Conservation (phyloP, 1,139 yeast genomes). For the Eremothecium sinecaudum region DNA sequence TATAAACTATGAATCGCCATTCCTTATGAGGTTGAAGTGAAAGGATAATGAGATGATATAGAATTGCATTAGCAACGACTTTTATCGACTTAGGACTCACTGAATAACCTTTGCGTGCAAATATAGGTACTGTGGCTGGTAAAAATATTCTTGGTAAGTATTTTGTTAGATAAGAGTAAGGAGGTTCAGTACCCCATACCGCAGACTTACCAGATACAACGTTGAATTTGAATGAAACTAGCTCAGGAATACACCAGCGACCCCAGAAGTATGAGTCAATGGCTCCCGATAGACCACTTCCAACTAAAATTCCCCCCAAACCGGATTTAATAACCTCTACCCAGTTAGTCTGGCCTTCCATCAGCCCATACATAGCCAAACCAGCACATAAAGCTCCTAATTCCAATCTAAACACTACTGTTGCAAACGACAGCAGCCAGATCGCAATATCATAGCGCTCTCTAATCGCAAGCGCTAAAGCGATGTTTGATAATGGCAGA, state of each 20-base stretch:
- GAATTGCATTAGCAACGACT: constrained; percentile 38
- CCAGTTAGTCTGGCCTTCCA: constrained; percentile 40
- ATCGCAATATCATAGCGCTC: constrained; percentile 47
- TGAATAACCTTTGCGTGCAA: constrained; percentile 32
- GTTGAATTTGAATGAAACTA: constrained; percentile 63
- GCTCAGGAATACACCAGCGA: constrained; percentile 52
- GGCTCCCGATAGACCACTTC: constrained; percentile 39
- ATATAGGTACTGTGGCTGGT: constrained; percentile 52
- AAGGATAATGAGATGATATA: constrained; percentile 48
- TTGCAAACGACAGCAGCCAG: constrained; percentile 50
- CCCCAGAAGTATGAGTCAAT: constrained; percentile 79
- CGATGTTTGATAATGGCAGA: constrained; percentile 58
- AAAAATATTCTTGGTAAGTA: constrained; percentile 46
- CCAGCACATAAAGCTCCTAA: constrained; percentile 51
- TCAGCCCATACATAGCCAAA: constrained; percentile 35
- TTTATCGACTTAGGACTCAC: constrained; percentile 34
- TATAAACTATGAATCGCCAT: constrained; percentile 81
- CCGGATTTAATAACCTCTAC: constrained; percentile 35
- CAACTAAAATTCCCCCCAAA: constrained; percentile 46
- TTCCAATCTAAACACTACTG: constrained; percentile 67
- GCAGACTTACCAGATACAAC: constrained; percentile 61
- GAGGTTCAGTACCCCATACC: constrained; percentile 83
- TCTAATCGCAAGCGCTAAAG: constrained; percentile 42
- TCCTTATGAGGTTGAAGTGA: constrained; percentile 89
- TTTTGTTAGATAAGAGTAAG: constrained; percentile 51